Evolutionary conservation across 176 grass and related monocot species (phyloP).

Genomic region (Miscanthus lutarioriparius): DNA sequence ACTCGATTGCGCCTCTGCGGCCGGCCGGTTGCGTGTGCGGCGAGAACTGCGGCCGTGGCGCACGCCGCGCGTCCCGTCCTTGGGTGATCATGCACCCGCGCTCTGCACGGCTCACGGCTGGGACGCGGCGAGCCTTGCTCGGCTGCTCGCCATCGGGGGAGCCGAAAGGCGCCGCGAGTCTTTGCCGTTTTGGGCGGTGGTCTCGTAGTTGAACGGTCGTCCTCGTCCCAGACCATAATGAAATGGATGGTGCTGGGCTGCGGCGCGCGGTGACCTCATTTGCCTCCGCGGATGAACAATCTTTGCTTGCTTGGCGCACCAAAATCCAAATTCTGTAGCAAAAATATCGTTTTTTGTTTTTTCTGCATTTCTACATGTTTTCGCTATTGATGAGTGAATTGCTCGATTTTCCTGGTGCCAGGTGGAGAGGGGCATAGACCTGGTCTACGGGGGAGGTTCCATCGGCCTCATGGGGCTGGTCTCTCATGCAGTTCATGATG

Average conservation of each 20-base stretch:
- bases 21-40: background rate
- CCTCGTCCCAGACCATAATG: background rate
- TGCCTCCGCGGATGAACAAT: slow-evolving; percentile 29
- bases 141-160: slow-evolving; percentile 1
- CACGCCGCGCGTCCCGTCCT: slow-evolving; percentile 38
- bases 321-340: background rate
- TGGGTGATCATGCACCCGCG: slow-evolving; percentile 34
- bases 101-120: background rate
- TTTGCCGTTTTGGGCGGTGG: slow-evolving; percentile 16
- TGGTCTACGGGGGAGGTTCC: slow-evolving; percentile 96
- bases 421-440: slow-evolving; percentile 94
- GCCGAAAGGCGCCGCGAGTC: slow-evolving; percentile 9
- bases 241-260: background rate
- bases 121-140: background rate
- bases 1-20: background rate
- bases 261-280: slow-evolving; percentile 40
- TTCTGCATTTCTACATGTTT: background rate
- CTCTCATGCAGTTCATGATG: slow-evolving; percentile 96
- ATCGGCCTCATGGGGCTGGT: slow-evolving; percentile 96
- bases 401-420: slow-evolving; percentile 38
- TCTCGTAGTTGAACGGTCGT: slow-evolving; percentile 4
- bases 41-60: slow-evolving; percentile 52
- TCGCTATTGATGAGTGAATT: background rate
- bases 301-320: background rate
- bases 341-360: background rate